Evolutionary conservation across 352 stramenopile species (phyloP), one percentile per base, ranked within the genome.

Genomic region (Phytophthora macrochlamydospora): DNA sequence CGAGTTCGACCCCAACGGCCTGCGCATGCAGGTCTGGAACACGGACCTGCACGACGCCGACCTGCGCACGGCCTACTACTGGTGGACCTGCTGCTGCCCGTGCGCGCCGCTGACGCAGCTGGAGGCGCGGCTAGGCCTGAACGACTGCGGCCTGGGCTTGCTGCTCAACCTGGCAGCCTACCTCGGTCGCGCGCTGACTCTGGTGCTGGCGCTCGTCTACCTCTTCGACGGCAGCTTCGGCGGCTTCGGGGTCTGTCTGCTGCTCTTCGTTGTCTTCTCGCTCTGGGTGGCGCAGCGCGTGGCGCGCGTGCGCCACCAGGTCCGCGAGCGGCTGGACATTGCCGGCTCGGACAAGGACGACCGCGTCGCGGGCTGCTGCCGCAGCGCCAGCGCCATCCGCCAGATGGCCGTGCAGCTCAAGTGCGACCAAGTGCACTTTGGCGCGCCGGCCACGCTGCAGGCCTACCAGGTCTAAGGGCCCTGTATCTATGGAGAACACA

Each of bases 381-480:
- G 65, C 56, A 73, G 69, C 33, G 54, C 69, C 50, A 74, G 69
- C 32, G 66, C 55, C 44, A 81, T 81, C 33, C 73, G 73, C 9
- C 73, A 81, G 59, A 76, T 78, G 61, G 73, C 66, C 8, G 60
- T 68, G 42, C 73, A 81, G 52, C 66, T 81, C 33, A 74, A 81
- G 59, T 81, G 73, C 44, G 69, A 81, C 58, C 72, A 76, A 42
- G 58, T 72, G 24, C 64, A 76, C 46, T 73, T 69, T 13, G 65
- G 65, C 32, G 68, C 72, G 1, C 68, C 72, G 12, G 61, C 72
- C 2, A 80, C 65, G 42, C 72, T 80, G 14, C 72, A 77, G 24
- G 72, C 72, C 30, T 80, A 77, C 48, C 64, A 80, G 33, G 72
- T 80, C 14, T 80, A 49, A 49, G 4, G 43, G 24, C 5, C 29